phyloP scores from a whole-genome alignment of 176 grass and related monocot genomes.

The Zea mays region DNA sequence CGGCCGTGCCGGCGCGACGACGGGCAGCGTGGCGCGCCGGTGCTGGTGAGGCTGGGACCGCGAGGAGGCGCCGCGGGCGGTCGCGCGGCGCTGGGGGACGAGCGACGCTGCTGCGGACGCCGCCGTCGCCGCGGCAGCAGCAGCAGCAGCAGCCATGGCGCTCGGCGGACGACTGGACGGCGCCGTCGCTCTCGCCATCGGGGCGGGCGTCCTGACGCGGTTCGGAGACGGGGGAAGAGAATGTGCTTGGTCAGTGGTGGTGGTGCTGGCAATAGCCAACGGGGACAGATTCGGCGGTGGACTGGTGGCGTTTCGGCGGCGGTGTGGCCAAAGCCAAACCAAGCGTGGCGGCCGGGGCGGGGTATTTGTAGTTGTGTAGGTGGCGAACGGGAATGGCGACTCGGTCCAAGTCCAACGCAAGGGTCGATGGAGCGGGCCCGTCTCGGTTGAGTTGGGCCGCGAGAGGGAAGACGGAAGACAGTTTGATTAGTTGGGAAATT shows the following conservation, averaged over 20 bases:
- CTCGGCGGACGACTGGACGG: neutral
- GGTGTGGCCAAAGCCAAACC: constrained; percentile 37
- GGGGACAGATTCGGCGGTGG: neutral
- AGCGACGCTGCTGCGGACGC: neutral
- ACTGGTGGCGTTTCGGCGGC: neutral
- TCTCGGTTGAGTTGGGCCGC: neutral
- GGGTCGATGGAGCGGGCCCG: neutral
- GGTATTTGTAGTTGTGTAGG: neutral
- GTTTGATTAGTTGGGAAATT: neutral
- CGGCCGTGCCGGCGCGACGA: neutral
- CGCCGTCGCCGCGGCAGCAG: neutral
- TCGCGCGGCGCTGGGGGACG: neutral
- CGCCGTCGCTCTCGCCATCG: constrained; percentile 22
- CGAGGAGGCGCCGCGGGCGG: neutral
- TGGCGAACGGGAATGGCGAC: neutral
- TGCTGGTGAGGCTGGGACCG: neutral
- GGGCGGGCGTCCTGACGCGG: neutral
- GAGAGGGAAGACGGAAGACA: neutral
- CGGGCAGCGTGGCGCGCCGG: neutral
- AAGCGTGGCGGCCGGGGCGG: neutral
- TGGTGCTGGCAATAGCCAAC: neutral
- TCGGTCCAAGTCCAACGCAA: constrained; percentile 10
- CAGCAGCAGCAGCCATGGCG: neutral
- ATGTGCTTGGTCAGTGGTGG: constrained; percentile 5
- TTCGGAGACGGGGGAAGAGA: neutral